Conservation (phyloP, 148 eudicot genomes). For the Rhododendron ferrugineum region DNA sequence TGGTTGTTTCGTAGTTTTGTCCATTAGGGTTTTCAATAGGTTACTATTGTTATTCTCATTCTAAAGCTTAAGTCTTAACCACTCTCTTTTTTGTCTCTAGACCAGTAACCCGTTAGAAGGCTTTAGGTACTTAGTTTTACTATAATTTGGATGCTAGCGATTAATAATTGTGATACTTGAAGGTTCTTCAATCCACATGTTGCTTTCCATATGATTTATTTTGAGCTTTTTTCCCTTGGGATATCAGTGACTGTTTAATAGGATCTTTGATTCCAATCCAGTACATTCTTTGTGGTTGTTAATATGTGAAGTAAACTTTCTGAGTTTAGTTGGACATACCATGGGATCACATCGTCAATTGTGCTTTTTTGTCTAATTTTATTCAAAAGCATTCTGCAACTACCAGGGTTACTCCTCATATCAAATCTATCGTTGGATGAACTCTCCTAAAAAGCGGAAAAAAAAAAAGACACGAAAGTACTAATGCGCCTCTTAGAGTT, state of each 20-base stretch:
- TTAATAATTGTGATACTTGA: background rate
- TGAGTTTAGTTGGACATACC: background rate
- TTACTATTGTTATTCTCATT: background rate
- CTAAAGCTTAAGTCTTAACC: background rate
- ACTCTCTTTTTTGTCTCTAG: background rate
- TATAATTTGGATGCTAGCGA: background rate
- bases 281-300: background rate
- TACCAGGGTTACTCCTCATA: background rate
- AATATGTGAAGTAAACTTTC: background rate
- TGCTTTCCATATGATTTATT: background rate
- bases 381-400: background rate
- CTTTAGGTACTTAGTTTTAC: background rate
- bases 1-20: background rate
- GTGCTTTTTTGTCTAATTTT: background rate
- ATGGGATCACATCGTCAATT: background rate
- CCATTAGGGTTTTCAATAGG: background rate
- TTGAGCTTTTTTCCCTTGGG: background rate
- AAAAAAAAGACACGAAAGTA: background rate
- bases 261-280: background rate
- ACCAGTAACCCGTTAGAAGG: background rate
- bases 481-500: background rate
- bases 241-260: background rate
- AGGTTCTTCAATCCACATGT: background rate
- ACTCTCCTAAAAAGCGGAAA: background rate
- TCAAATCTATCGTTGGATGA: background rate